These are phyloP conservation scores for Trichoderma gamsii DNA, from an alignment of 495 filamentous ascomycete genomes.

Conservation along the genomic window DNA sequence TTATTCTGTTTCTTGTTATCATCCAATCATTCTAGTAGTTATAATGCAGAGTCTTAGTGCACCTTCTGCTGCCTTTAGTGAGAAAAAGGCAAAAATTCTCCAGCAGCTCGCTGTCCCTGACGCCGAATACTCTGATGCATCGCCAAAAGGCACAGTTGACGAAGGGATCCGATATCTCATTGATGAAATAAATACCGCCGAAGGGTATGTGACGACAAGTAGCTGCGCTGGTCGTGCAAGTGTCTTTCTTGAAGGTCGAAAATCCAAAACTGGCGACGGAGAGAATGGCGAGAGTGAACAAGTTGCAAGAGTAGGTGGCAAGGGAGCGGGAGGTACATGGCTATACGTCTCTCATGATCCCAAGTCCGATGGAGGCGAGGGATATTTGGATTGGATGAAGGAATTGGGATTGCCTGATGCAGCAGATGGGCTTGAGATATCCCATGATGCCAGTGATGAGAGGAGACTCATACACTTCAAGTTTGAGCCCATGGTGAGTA, in stretches of 20 bases:
- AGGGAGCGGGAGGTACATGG: slow-evolving; percentile 77
- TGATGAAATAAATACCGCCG: slow-evolving; percentile 61
- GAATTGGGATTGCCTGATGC: neutral
- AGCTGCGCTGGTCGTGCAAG: slow-evolving; percentile 81
- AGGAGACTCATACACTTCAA: slow-evolving; percentile 75
- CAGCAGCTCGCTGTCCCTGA: slow-evolving; percentile 55
- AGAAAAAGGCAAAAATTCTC: slow-evolving; percentile 62
- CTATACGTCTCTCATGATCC: slow-evolving; percentile 81
- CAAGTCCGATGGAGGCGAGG: slow-evolving; percentile 29
- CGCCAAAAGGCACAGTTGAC: slow-evolving; percentile 82
- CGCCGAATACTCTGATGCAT: slow-evolving; percentile 66
- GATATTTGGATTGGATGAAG: slow-evolving; percentile 14
- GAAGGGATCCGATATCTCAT: slow-evolving; percentile 69
- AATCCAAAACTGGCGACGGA: slow-evolving; percentile 31
- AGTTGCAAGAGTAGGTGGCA: slow-evolving; percentile 59
- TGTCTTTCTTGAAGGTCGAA: slow-evolving; percentile 76
- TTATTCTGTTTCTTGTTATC: no score
- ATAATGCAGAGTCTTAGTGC: slow-evolving; percentile 22
- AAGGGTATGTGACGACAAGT: slow-evolving; percentile 79
- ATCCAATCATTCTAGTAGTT: neutral
- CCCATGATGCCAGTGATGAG: slow-evolving; percentile 18
- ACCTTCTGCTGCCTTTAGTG: slow-evolving; percentile 39
- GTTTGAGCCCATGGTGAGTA: slow-evolving; percentile 84
- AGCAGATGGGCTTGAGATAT: slow-evolving; percentile 11
- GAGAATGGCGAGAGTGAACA: slow-evolving; percentile 20